phyloP scores from a whole-genome alignment of 176 grass and related monocot genomes.

The Oropetium thomaeum region DNA sequence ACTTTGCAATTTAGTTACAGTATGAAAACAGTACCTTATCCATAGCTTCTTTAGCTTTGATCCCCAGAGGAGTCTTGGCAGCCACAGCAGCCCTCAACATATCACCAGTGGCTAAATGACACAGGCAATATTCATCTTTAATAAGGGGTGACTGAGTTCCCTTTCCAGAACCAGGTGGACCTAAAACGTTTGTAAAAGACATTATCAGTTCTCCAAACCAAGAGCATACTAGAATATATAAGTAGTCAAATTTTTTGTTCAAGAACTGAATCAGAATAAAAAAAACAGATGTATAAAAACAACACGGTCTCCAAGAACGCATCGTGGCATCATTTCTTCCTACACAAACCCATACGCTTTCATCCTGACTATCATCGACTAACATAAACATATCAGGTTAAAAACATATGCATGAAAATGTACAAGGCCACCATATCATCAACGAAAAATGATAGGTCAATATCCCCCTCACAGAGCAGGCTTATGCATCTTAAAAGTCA shows the following conservation, averaged over 20 bases:
- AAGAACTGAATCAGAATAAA: not conserved
- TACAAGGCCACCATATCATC: not conserved
- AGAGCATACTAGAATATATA: not conserved
- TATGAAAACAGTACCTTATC: conserved; percentile 56
- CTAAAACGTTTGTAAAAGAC: conserved; percentile 34
- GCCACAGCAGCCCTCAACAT: conserved; percentile 94
- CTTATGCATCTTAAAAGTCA: not conserved
- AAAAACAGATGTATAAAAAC: conserved; percentile 3
- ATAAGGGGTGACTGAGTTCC: conserved; percentile 90
- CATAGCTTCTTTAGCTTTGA: conserved; percentile 98
- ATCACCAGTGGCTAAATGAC: conserved; percentile 97
- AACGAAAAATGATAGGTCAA: not conserved
- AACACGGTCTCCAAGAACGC: not conserved
- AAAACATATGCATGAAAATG: not conserved
- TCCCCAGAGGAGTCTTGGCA: conserved; percentile 85
- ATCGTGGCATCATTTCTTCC: not conserved
- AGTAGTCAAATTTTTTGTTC: not conserved
- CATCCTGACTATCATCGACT: not conserved
- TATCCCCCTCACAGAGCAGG: not conserved
- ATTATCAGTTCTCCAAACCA: not conserved
- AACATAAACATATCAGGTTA: not conserved
- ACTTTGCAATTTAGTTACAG: not conserved
- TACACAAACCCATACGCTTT: not conserved
- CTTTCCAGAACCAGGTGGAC: conserved; percentile 94
- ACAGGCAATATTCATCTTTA: conserved; percentile 93